Evolutionary conservation across 257 asterid genomes (phyloP).

Genomic region (Solanum corneliomulleri): DNA sequence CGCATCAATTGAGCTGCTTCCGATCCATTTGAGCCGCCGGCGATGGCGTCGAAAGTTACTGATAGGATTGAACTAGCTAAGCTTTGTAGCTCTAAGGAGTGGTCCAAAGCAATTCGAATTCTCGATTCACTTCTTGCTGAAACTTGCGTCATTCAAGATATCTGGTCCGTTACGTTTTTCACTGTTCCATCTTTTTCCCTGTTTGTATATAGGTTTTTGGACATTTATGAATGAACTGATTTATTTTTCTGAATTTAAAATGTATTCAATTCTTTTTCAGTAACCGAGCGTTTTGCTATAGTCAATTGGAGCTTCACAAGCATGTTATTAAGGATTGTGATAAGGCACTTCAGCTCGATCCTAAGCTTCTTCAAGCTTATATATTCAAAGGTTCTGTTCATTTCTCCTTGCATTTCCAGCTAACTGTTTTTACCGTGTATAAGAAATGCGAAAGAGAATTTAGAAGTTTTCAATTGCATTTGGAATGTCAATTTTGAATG

Average conservation of each 20-base stretch:
- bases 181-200: not conserved
- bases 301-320: constrained; percentile 95
- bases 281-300: constrained; percentile 93
- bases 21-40: constrained; percentile 12
- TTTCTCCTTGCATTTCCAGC: not conserved
- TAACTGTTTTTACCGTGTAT: not conserved
- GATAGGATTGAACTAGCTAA: constrained; percentile 75
- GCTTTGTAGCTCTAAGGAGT: constrained; percentile 82
- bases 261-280: constrained; percentile 27
- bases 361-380: constrained; percentile 64
- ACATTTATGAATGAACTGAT: constrained; percentile 3
- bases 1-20: not conserved
- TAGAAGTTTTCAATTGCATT: not conserved
- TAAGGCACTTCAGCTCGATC: constrained; percentile 85
- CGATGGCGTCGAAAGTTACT: constrained; percentile 52
- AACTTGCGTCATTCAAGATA: constrained; percentile 67
- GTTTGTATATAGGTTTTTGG: not conserved
- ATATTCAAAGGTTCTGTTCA: constrained; percentile 64
- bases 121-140: constrained; percentile 72
- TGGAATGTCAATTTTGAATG: not conserved
- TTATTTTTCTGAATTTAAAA: not conserved
- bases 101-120: constrained; percentile 97
- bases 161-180: constrained; percentile 39
- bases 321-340: constrained; percentile 90
- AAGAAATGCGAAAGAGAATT: not conserved